Evolutionary conservation across 2,329 filamentous ascomycete species (phyloP).

Genomic region (Ascosphaera aggregata): DNA sequence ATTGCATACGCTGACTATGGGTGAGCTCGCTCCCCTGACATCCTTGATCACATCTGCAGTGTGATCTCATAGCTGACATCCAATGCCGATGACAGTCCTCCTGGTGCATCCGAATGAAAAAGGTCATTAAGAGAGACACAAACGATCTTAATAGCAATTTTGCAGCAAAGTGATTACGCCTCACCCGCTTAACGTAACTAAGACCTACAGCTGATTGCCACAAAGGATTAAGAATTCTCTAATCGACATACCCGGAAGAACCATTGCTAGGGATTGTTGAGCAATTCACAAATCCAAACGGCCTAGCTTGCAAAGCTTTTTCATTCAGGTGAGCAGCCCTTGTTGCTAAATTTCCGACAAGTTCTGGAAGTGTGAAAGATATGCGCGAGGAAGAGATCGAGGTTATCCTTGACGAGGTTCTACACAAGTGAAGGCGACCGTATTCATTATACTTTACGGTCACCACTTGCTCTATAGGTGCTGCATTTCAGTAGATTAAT

Average conservation of each 20-base stretch:
- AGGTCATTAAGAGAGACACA: conserved; percentile 8
- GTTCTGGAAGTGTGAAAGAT: conserved; percentile 21
- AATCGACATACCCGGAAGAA: conserved; percentile 15
- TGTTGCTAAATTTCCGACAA: conserved; percentile 24
- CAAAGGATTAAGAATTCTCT: conserved; percentile 24
- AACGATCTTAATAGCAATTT: conserved; percentile 11
- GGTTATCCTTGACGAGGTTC: conserved; percentile 22
- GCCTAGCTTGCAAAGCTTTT: conserved; percentile 18
- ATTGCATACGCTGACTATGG: too few relatives aligned
- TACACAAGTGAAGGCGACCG: conserved; percentile 28
- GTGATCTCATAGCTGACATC: too few relatives aligned
- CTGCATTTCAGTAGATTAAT: conserved; percentile 24
- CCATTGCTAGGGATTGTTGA: conserved; percentile 20
- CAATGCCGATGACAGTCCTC: too few relatives aligned
- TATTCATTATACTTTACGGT: conserved; percentile 26
- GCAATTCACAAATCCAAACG: conserved; percentile 18
- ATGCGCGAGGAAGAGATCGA: conserved; percentile 20
- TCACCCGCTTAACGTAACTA: background rate
- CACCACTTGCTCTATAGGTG: conserved; percentile 27
- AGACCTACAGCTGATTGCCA: background rate
- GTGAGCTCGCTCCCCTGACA: too few relatives aligned
- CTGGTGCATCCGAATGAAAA: too few relatives aligned
- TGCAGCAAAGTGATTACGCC: conserved; percentile 9
- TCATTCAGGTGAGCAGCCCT: conserved; percentile 25
- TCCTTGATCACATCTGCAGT: too few relatives aligned